A percentile compares a stretch with the other conserved stretches of the same genome.
Conservation (phyloP, 2,329 filamentous ascomycete species). For the Cladosporium sp. region DNA sequence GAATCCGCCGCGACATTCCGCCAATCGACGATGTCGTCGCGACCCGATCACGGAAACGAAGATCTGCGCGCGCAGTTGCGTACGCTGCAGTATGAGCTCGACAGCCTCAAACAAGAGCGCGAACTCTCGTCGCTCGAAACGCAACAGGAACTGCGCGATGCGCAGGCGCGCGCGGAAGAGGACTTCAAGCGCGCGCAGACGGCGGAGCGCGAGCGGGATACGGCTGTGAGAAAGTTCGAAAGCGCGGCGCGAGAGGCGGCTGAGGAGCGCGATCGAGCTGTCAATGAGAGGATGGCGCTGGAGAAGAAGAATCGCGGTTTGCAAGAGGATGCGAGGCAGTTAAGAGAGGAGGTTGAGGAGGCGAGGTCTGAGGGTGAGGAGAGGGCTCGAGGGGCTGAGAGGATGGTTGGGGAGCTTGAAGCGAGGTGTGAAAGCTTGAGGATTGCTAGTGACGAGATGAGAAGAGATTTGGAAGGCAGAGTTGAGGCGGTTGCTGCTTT, state of each 20-base stretch:
- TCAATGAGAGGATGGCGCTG: slow-evolving; percentile 50
- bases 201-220: slow-evolving; percentile 47
- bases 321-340: slow-evolving; percentile 63
- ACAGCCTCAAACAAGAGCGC: slow-evolving; percentile 80
- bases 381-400: slow-evolving; percentile 4
- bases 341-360: slow-evolving; percentile 80
- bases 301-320: slow-evolving; percentile 50
- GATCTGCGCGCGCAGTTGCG: slow-evolving; percentile 85
- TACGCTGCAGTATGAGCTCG: slow-evolving; percentile 78
- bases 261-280: slow-evolving; percentile 47
- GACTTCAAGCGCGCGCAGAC: slow-evolving; percentile 64
- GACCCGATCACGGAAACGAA: slow-evolving; percentile 52
- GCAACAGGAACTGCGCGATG: slow-evolving; percentile 75
- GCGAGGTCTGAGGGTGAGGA: slow-evolving; percentile 56
- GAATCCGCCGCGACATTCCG: slow-evolving; percentile 26
- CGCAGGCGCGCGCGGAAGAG: slow-evolving; percentile 72
- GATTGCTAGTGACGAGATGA: slow-evolving; percentile 45
- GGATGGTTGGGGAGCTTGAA: slow-evolving; percentile 51
- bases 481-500: slow-evolving; percentile 52
- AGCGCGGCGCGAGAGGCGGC: slow-evolving; percentile 48
- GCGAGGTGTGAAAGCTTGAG: slow-evolving; percentile 44
- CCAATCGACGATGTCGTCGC: slow-evolving; percentile 31
- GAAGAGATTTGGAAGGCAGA: slow-evolving; percentile 52
- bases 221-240: slow-evolving; percentile 50
- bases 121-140: slow-evolving; percentile 73